These are phyloP conservation scores for Colletotrichum lini DNA, from an alignment of 2,329 filamentous ascomycete genomes.

Conservation along the genomic window DNA sequence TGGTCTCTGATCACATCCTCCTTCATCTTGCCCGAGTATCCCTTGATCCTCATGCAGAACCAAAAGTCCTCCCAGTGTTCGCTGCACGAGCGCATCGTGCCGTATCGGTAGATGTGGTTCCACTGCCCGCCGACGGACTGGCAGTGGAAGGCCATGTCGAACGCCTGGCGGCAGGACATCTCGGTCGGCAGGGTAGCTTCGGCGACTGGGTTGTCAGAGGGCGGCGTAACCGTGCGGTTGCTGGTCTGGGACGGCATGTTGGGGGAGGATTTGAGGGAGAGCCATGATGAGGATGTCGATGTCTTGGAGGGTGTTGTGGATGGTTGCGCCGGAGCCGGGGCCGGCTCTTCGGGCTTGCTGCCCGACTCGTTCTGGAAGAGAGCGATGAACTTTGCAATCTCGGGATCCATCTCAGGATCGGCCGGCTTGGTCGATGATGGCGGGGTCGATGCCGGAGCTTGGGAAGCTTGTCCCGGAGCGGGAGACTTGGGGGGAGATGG, in stretches of 20 bases:
- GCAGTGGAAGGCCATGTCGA: conserved; percentile 96
- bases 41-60: conserved; percentile 93
- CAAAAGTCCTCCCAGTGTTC: conserved; percentile 95
- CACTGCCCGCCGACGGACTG: conserved; percentile 92
- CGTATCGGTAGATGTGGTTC: conserved; percentile 91
- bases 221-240: conserved; percentile 42
- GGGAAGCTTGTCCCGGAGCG: conserved; percentile 44
- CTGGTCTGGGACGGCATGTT: conserved; percentile 40
- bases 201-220: conserved; percentile 64
- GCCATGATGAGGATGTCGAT: conserved; percentile 50
- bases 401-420: conserved; percentile 57
- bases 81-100: conserved; percentile 80
- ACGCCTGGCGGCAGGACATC: conserved; percentile 91
- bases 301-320: conserved; percentile 43
- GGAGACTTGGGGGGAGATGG: conserved; percentile 52
- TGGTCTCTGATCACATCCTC: conserved; percentile 75
- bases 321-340: conserved; percentile 43
- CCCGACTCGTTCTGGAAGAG: conserved; percentile 57
- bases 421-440: conserved; percentile 41
- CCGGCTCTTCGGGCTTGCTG: conserved; percentile 46
- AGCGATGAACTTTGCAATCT: conserved; percentile 69
- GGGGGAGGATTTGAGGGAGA: conserved; percentile 52
- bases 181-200: conserved; percentile 82
- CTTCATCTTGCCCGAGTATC: conserved; percentile 71
- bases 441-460: conserved; percentile 44